Conservation (phyloP, 2,329 filamentous ascomycete species). For the Hypoxylon sp. region DNA sequence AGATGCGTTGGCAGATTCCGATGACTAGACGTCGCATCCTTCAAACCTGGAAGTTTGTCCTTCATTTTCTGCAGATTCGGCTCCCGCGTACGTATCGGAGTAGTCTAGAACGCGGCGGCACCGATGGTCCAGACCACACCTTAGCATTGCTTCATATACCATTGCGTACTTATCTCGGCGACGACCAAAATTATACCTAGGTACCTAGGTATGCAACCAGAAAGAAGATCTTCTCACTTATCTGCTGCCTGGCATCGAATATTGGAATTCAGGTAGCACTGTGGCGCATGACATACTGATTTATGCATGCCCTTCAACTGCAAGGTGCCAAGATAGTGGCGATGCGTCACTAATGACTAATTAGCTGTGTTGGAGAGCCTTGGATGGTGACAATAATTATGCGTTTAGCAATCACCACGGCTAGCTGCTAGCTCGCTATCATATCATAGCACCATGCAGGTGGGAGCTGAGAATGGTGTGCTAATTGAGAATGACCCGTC, state of each 20-base stretch:
- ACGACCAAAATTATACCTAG: slow-evolving; percentile 15
- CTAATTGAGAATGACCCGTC: slow-evolving; percentile 8
- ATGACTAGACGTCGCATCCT: not conserved
- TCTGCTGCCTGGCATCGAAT: slow-evolving; percentile 17
- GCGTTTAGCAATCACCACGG: not conserved
- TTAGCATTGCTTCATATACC: slow-evolving; percentile 18
- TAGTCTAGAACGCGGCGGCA: slow-evolving; percentile 27
- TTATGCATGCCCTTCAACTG: slow-evolving; percentile 20
- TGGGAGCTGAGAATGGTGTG: not conserved
- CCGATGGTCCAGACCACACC: slow-evolving; percentile 27
- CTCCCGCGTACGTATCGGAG: not conserved
- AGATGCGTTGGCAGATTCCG: not conserved
- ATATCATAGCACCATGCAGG: not conserved
- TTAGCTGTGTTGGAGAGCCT: slow-evolving; percentile 15
- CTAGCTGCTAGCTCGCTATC: not conserved
- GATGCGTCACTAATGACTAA: slow-evolving; percentile 8
- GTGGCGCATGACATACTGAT: slow-evolving; percentile 27
- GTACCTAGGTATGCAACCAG: too few relatives aligned
- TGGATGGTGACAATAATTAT: not conserved
- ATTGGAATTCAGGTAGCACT: slow-evolving; percentile 8
- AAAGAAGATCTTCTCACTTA: slow-evolving; percentile 18
- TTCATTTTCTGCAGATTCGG: not conserved
- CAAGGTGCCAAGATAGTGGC: slow-evolving; percentile 11
- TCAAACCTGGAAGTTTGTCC: too few relatives aligned
- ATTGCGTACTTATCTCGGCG: slow-evolving; percentile 16